Base-by-base conservation (phyloP, 768 basidiomycete genomes). In the Hericium erinaceus region DNA sequence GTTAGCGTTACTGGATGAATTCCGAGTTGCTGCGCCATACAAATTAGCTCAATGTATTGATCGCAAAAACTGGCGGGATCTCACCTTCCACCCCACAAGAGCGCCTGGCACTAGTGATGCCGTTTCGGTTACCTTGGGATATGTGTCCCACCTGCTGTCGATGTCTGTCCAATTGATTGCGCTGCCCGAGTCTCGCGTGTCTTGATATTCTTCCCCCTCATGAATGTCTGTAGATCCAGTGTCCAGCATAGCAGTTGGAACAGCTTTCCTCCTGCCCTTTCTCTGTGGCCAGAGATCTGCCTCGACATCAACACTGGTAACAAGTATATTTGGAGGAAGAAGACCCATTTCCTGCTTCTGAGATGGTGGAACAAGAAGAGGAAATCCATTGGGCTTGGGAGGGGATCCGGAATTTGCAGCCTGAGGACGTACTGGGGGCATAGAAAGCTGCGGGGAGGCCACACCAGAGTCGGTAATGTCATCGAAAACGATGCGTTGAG, bases 241-340 rank as follows among this genome's bases (percentile, higher is more conserved):
- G 13, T 24, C 9, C 50, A 51, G 11, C 20, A 51, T 51, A 13
- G 50, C 11, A 51, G 9, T 16, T 52, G 24, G 52, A 57, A 39
- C 63, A 62, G 38, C 65, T 68, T 61, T 73, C 77, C 57, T 70
- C 69, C 58, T 71, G 73, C 39, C 64, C 59, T 54, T 56, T 55
- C 54, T 28, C 46, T 52, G 26, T 57, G 67, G 70, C 71, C 65
- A 74, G 64, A 75, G 58, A 1, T 73, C 77, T 24, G 73, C 77
- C 63, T 87, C 85, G 24, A 89, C 84, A 59, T 89, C 84, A 2
- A 89, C 74, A 61, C 81, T 83, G 2, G 87, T 88, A 38, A 89
- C 84, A 59, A 89, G 81, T 64, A 89, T 66, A 54, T 85, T 82
- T 4, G 72, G 64, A 0, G 87, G 87, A 8, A 89, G 63, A 50